A percentile compares a stretch with the other conserved stretches of the same genome.
phyloP scores from a whole-genome alignment of 345 rosid genomes.

The Populus davidiana region DNA sequence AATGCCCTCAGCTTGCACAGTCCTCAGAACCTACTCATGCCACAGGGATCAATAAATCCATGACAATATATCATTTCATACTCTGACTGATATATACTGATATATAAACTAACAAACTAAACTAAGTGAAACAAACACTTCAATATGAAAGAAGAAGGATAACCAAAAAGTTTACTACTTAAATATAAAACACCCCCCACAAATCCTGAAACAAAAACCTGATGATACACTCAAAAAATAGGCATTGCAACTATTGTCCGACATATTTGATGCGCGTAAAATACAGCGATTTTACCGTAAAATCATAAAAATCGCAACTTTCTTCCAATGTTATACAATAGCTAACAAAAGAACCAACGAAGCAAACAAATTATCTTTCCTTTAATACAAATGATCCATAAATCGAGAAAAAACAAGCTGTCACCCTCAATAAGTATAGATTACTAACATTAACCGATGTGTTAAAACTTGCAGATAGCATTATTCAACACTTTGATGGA shows the following conservation, averaged over 20 bases:
- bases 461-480: too few relatives aligned
- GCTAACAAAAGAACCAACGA: too few relatives aligned
- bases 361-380: too few relatives aligned
- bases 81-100: neutral
- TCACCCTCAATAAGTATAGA: too few relatives aligned
- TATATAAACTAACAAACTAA: constrained; percentile 5
- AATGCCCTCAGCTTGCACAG: constrained; percentile 91
- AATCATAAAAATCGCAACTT: too few relatives aligned
- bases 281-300: too few relatives aligned
- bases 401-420: too few relatives aligned
- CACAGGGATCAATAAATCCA: constrained; percentile 13
- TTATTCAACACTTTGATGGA: too few relatives aligned
- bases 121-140: neutral
- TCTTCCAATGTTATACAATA: too few relatives aligned
- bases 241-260: neutral
- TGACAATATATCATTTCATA: neutral
- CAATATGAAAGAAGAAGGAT: neutral
- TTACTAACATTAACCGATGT: too few relatives aligned
- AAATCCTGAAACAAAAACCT: neutral
- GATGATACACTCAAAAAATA: neutral
- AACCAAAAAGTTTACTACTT: neutral
- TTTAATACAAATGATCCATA: too few relatives aligned
- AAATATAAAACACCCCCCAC: neutral
- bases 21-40: constrained; percentile 57
- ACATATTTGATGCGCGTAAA: too few relatives aligned